Evolutionary conservation across 257 asterid genomes (phyloP).

Genomic region (Petunia secreta): DNA sequence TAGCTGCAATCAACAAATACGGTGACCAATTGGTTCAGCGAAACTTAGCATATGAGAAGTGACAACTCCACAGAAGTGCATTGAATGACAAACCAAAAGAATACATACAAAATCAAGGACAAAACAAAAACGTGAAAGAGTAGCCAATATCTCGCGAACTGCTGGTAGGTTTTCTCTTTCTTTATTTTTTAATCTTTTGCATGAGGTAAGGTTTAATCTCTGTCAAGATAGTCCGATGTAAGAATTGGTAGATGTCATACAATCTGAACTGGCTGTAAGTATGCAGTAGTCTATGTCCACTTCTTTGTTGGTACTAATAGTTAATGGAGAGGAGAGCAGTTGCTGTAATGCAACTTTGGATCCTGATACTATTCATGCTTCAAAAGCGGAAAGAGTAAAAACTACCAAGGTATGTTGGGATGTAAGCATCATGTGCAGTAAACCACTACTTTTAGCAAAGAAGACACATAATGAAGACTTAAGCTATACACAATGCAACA

Average conservation of each 20-base stretch:
- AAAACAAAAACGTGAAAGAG: neutral
- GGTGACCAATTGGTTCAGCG: neutral
- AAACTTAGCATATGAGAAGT: neutral
- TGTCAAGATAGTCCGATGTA: neutral
- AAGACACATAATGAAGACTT: constrained; percentile 9
- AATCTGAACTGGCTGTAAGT: neutral
- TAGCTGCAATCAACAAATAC: constrained; percentile 51
- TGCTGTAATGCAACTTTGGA: constrained; percentile 1
- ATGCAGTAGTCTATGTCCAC: neutral
- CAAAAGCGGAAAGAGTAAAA: neutral
- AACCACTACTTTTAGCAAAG: constrained; percentile 8
- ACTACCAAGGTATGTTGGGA: constrained; percentile 4
- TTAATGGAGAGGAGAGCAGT: constrained; percentile 1
- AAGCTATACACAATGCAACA: neutral
- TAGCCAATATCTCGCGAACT: neutral
- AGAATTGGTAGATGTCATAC: neutral
- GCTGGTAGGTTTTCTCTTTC: neutral
- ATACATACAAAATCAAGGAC: constrained; percentile 17
- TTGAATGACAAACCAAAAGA: constrained; percentile 14
- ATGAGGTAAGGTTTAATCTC: constrained; percentile 5
- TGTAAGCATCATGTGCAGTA: no score
- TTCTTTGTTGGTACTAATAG: neutral
- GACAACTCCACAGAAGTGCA: neutral
- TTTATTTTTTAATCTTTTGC: neutral
- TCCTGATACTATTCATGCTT: neutral